Base-by-base conservation (phyloP, 306 rosid genomes). In the Glycine latifolia region DNA sequence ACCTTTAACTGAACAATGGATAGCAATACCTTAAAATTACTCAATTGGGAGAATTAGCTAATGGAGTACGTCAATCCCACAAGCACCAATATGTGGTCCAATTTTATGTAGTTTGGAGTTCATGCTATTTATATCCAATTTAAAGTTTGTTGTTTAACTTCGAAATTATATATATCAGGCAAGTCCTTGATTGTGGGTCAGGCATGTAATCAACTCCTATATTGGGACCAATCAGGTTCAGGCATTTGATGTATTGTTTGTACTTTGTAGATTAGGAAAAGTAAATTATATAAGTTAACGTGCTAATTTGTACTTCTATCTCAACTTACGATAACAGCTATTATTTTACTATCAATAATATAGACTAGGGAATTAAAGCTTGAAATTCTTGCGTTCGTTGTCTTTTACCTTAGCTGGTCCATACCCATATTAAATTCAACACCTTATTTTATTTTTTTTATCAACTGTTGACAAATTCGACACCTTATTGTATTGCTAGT, bases 211-310 rank as follows among this genome's bases (percentile, higher is more conserved):
- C 39, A 58, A 49, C 62, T 69, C 26, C 50, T 47, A 16, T 26
- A 26, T 26, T 26, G 31, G 47, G 46, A 43, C 33, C 37, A 69
- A 55, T 79, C 48, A 79, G 49, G 4, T 37, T 16, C 35, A 61
- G 67, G 15, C 65, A 71, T 71, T 49, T 61, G 2, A 26, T 80
- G 61, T 60, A 60, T 44, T 81, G 48, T 73, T 80, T 20, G 20
- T 20, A 20, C 20, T 20, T 20, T 62, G 37, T 50, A 37, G 44
- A 73, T 54, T 17, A 37, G 53, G 6, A 46, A 37, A 73, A 9
- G 16, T n/a, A 37, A n/a, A 35, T 37, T 47, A 47, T 6, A 44
- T 2, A 49, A 48, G 15, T 47, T 69, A 26, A 26, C 3, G 20
- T 71, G 44, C 11, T 12, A 48, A 12, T 65, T 37, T 37, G 48